These are phyloP conservation scores for Plasmodium billcollinsi DNA, from an alignment of 169 alveolate species.

Conservation along the genomic window DNA sequence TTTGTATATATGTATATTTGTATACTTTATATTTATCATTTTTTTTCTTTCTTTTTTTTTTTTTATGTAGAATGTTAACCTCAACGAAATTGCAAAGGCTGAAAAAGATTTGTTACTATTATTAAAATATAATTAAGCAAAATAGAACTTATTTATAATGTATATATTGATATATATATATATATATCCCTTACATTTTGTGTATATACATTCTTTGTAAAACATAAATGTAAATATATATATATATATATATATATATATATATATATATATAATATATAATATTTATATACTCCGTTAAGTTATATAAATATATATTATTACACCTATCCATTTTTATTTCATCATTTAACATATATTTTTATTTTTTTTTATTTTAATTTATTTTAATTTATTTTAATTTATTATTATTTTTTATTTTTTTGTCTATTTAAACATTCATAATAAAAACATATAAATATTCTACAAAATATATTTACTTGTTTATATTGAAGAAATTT, in stretches of 20 bases:
- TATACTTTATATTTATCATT: background rate
- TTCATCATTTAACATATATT: background rate
- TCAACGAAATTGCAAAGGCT: conserved; percentile 48
- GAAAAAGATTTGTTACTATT: conserved; percentile 54
- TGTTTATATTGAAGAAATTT: background rate
- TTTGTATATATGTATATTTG: background rate
- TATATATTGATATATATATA: too few relatives aligned
- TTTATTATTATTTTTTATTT: background rate
- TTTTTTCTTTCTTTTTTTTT: background rate
- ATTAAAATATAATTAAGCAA: conserved; percentile 28
- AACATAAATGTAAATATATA: too few relatives aligned
- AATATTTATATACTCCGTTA: background rate
- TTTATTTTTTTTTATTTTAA: conserved; percentile 4
- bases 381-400: too few relatives aligned
- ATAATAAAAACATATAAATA: background rate
- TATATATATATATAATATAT: too few relatives aligned
- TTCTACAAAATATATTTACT: background rate
- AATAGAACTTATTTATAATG: too few relatives aligned
- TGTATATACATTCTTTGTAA: too few relatives aligned
- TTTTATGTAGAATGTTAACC: conserved; percentile 16
- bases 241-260: too few relatives aligned
- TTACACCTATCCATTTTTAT: background rate
- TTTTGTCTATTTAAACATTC: background rate
- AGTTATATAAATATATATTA: background rate
- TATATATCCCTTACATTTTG: too few relatives aligned